phyloP scores from a whole-genome alignment of 2,329 filamentous ascomycete species.

The Amauroascus verrucosus region DNA sequence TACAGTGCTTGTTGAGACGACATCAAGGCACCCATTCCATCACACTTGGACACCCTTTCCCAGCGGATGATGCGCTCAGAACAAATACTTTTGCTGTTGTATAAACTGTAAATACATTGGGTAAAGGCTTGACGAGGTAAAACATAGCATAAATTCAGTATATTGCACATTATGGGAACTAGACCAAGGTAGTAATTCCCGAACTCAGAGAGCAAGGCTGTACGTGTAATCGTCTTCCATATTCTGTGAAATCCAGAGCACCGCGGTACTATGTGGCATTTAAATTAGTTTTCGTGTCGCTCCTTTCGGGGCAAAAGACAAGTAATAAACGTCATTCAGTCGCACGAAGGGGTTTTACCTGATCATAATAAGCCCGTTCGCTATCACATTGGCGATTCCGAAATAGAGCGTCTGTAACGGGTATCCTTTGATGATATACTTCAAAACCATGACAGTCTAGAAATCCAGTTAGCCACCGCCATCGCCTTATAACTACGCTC shows the following conservation, averaged over 20 bases:
- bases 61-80: too few relatives aligned
- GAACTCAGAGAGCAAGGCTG: constrained; percentile 49
- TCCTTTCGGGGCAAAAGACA: not conserved
- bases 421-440: constrained; percentile 54
- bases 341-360: constrained; percentile 40
- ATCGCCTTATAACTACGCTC: not conserved
- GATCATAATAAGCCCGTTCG: constrained; percentile 56
- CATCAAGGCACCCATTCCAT: too few relatives aligned
- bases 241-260: constrained; percentile 61
- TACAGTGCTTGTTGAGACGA: too few relatives aligned
- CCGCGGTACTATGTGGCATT: constrained; percentile 42
- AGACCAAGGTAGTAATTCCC: not conserved
- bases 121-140: too few relatives aligned
- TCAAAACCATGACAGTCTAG: constrained; percentile 54
- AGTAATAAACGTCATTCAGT: constrained; percentile 9
- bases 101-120: too few relatives aligned
- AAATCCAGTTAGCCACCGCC: not conserved
- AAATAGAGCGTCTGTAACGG: constrained; percentile 55
- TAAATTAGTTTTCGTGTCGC: constrained; percentile 19
- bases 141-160: not conserved
- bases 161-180: not conserved
- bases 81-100: too few relatives aligned
- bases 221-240: constrained; percentile 66
- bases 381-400: constrained; percentile 55
- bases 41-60: too few relatives aligned